Evolutionary conservation across 495 filamentous ascomycete genomes (phyloP).

Genomic region (Niebla homalea): DNA sequence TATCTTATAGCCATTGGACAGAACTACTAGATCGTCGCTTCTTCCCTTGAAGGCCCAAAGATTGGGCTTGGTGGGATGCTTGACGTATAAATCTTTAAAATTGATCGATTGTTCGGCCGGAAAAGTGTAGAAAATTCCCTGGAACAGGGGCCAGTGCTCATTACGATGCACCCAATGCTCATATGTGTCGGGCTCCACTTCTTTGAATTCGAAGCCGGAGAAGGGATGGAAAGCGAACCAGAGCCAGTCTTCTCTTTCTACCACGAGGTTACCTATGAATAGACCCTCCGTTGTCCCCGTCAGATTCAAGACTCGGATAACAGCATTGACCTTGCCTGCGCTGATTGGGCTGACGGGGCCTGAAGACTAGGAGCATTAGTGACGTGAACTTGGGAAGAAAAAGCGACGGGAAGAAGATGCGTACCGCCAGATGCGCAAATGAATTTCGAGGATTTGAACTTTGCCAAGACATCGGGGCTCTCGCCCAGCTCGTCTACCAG

Average conservation of each 20-base stretch:
- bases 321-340: constrained; percentile 13
- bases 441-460: constrained; percentile 18
- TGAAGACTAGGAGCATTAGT: background rate
- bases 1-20: constrained; percentile 50
- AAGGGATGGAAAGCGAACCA: constrained; percentile 36
- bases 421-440: constrained; percentile 22
- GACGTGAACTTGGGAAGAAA: background rate
- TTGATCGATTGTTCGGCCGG: constrained; percentile 31
- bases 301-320: constrained; percentile 19
- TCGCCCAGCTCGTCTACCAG: constrained; percentile 24
- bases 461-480: constrained; percentile 16
- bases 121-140: constrained; percentile 22
- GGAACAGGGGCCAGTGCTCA: constrained; percentile 9
- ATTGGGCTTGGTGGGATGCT: constrained; percentile 33
- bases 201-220: constrained; percentile 29
- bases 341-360: constrained; percentile 6
- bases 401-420: background rate
- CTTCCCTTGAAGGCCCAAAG: constrained; percentile 41
- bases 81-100: constrained; percentile 43
- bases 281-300: constrained; percentile 21
- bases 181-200: constrained; percentile 28
- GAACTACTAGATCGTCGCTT: constrained; percentile 48
- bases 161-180: constrained; percentile 37
- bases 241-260: constrained; percentile 33
- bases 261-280: constrained; percentile 8